These are phyloP conservation scores for Lagenaria siceraria DNA, from an alignment of 306 rosid genomes.

Conservation along the genomic window DNA sequence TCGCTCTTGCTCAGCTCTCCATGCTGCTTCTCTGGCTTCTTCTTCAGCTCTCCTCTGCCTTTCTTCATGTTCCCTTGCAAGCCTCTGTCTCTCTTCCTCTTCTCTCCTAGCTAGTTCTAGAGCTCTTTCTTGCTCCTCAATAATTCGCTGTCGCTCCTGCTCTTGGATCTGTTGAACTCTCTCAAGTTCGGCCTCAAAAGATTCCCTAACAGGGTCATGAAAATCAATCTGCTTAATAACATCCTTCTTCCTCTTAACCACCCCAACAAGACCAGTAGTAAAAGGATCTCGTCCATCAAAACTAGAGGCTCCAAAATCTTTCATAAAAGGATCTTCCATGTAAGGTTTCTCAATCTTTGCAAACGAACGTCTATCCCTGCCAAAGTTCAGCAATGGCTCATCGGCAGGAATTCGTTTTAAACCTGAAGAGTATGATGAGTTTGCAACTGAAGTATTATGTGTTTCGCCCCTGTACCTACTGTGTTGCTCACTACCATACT, in stretches of 20 bases:
- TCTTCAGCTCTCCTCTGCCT: slow-evolving; percentile 77
- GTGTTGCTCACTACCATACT: slow-evolving; percentile 38
- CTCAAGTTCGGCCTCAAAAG: slow-evolving; percentile 98
- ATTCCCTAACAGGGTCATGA: slow-evolving; percentile 89
- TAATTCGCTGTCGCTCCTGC: slow-evolving; percentile 60
- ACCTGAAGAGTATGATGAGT: slow-evolving; percentile 43
- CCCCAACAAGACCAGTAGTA: slow-evolving; percentile 47
- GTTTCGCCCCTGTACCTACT: slow-evolving; percentile 43
- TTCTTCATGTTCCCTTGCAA: slow-evolving; percentile 77
- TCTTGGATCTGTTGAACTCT: slow-evolving; percentile 98
- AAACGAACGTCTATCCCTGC: slow-evolving; percentile 56
- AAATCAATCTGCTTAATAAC: slow-evolving; percentile 58
- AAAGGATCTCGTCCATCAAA: slow-evolving; percentile 72
- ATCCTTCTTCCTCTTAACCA: slow-evolving; percentile 88
- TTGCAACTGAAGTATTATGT: slow-evolving; percentile 31
- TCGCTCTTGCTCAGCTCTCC: slow-evolving; percentile 84
- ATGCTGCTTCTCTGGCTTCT: slow-evolving; percentile 87
- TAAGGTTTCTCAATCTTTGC: slow-evolving; percentile 58
- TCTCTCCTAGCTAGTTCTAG: slow-evolving; percentile 72
- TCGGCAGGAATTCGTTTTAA: slow-evolving; percentile 48
- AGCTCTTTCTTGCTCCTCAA: slow-evolving; percentile 84
- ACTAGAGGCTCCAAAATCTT: slow-evolving; percentile 50
- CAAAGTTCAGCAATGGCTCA: slow-evolving; percentile 77
- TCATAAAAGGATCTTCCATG: slow-evolving; percentile 47
- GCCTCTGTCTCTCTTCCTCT: slow-evolving; percentile 65